Percentiles rank a stretch among this genome's conserved stretches.
These are phyloP conservation scores for Gastrolobium villosum DNA, from an alignment of 306 rosid species.

Conservation along the genomic window DNA sequence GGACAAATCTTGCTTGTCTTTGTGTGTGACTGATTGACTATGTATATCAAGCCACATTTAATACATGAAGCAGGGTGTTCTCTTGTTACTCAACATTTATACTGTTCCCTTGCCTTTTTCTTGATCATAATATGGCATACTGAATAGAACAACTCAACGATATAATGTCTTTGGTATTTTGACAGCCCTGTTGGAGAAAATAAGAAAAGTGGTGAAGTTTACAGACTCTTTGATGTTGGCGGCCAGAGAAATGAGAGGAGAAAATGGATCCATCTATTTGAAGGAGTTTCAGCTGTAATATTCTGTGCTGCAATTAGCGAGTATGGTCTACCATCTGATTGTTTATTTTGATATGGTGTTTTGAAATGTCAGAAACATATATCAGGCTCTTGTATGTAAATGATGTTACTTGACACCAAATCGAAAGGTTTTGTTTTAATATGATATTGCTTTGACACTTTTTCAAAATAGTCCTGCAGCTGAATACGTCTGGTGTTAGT, in stretches of 20 bases:
- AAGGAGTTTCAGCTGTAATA: conserved; percentile 98
- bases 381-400: background rate
- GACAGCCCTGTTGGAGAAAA: conserved; percentile 98
- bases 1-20: background rate
- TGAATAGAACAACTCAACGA: conserved; percentile 20
- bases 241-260: conserved; percentile 99
- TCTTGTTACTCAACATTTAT: conserved; percentile 5
- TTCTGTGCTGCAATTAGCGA: conserved; percentile 99
- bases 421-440: background rate
- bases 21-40: conserved; percentile 18
- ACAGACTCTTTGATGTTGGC: conserved; percentile 97
- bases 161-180: conserved; percentile 52
- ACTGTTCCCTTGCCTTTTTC: background rate
- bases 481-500: conserved; percentile 9
- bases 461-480: background rate
- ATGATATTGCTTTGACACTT: background rate
- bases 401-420: conserved; percentile 4
- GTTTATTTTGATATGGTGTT: background rate
- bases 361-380: background rate
- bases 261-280: conserved; percentile 99
- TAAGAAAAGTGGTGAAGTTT: conserved; percentile 97
- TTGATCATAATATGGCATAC: conserved; percentile 8
- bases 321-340: conserved; percentile 60
- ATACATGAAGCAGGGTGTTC: background rate
- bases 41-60: conserved; percentile 17